Evolutionary conservation across 202 grass and related monocot species (phyloP), one percentile per base, ranked within the genome.

Genomic region (Hordeum pubiflorum): DNA sequence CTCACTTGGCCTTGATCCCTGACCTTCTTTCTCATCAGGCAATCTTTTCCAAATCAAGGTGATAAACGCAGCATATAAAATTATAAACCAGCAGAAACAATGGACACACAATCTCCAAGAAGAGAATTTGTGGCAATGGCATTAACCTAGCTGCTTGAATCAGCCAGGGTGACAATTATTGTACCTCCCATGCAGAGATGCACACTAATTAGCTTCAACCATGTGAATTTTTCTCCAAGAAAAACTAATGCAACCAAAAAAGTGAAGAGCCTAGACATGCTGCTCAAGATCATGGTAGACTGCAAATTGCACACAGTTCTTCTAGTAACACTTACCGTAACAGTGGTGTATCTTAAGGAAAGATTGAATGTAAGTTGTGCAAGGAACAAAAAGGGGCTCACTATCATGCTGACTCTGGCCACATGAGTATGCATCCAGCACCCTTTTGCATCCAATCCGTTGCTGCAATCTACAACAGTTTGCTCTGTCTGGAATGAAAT

Each of bases 221-320:
- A 97, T 59, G 94, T 92, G 78, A 97, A 94, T 77, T 70, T 94
- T 81, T 97, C 91, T 74, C 89, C 88, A 8, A 97, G 92, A 75
- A 97, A 97, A 58, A 88, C 75, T 50, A 97, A 73, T 40, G 94
- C 91, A 58, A 97, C 91, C 69, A 97, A 54, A 74, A 97, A 97
- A 82, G 94, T 97, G 88, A 97, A 97, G 79, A 97, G 94, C 41
- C 89, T 97, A 34, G 94, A 97, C 0, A 84, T 91, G 86, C 91
- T 97, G 79, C 94, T 94, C 70, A 97, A 80, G 69, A 97, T 97
- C 13, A 92, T 97, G 78, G 94, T 97, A 69, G 94, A 97, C 94
- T 97, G 87, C 62, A 86, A 77, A n/a, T n/a, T n/a, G 62, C 75
- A 82, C 29, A 31, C 10, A 39, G 20, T 0, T 69, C 34, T 57